Evolutionary conservation across 2,329 filamentous ascomycete species (phyloP).

Genomic region (Penicillium frequentans): DNA sequence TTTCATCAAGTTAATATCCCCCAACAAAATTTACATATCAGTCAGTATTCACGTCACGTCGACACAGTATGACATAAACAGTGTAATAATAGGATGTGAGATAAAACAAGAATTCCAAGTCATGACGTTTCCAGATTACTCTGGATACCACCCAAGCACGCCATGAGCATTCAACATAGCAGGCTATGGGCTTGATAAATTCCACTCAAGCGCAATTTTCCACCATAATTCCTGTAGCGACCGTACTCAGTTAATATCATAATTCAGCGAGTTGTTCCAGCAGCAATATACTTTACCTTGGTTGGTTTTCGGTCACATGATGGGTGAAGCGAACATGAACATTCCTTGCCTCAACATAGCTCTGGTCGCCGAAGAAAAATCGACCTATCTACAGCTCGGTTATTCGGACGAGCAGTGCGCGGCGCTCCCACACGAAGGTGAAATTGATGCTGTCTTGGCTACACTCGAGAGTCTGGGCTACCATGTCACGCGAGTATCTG

Average conservation of each 20-base stretch:
- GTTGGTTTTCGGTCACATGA: not conserved
- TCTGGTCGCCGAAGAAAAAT: constrained; percentile 13
- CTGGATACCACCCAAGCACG: not conserved
- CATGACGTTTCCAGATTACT: not conserved
- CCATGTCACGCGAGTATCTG: constrained; percentile 12
- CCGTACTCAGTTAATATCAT: not conserved
- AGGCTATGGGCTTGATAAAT: not conserved
- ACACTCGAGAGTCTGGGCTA: constrained; percentile 15
- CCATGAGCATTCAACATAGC: not conserved
- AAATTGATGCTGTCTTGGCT: constrained; percentile 9
- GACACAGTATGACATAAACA: not conserved
- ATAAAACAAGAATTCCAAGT: not conserved
- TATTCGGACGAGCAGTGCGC: constrained; percentile 15
- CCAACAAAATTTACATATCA: not conserved
- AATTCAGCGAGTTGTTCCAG: not conserved
- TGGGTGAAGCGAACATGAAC: not conserved
- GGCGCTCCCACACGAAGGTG: constrained; percentile 4
- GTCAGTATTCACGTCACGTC: not conserved
- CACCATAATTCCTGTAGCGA: not conserved
- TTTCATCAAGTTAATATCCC: not conserved
- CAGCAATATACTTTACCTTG: not conserved
- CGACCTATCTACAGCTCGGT: constrained; percentile 9
- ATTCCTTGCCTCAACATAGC: constrained; percentile 6
- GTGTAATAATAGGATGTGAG: not conserved
- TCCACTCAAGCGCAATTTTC: not conserved